These are phyloP conservation scores for Phyllosticta capitalensis DNA, from an alignment of 2,329 filamentous ascomycete genomes.

Conservation along the genomic window DNA sequence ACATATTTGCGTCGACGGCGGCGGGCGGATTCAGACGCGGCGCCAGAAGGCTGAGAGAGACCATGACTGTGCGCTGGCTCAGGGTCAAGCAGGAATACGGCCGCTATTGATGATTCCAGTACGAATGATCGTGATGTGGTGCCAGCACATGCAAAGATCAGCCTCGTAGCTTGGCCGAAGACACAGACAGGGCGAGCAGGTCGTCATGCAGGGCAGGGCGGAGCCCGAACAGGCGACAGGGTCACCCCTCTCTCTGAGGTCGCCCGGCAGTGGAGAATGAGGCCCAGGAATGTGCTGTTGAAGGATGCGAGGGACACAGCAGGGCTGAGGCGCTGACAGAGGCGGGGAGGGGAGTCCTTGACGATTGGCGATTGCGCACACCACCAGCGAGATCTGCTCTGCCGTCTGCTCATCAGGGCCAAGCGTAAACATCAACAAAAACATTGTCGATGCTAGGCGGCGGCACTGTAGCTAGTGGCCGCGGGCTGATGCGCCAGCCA, in stretches of 20 bases:
- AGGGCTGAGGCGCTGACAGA: neutral
- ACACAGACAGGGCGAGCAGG: neutral
- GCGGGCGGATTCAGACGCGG: neutral
- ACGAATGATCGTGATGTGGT: neutral
- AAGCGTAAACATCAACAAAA: neutral
- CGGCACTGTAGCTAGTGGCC: neutral
- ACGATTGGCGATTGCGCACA: neutral
- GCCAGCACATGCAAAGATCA: neutral
- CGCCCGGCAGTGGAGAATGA: neutral
- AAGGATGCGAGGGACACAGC: neutral
- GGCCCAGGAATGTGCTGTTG: neutral
- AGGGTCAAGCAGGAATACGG: too few species aligned
- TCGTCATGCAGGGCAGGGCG: neutral
- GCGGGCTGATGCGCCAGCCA: too few species aligned
- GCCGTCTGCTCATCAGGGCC: too few species aligned
- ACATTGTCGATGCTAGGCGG: too few species aligned
- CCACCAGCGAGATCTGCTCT: neutral
- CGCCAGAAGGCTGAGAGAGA: neutral
- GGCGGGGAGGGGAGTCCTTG: neutral
- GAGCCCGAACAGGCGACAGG: neutral
- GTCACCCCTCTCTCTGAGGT: neutral
- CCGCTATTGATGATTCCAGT: neutral
- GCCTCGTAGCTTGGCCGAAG: neutral
- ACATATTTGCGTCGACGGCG: neutral
- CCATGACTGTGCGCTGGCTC: neutral